Conservation (phyloP, 208 protist species). For the Strigomonas oncopelti region DNA sequence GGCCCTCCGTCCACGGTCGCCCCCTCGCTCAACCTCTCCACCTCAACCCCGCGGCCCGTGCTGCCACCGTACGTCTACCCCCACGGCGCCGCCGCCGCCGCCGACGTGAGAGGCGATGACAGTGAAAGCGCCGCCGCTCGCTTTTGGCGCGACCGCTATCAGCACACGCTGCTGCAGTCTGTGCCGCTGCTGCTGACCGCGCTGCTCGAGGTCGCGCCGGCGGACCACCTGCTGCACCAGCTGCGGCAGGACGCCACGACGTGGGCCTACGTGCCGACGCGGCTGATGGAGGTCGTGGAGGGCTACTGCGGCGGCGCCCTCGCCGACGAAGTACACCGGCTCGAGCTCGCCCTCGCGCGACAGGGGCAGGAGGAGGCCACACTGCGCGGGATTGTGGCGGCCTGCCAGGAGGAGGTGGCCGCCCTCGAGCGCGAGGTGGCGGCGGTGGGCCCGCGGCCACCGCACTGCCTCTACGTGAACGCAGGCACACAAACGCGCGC, state of each 20-base stretch:
- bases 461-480: neutral
- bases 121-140: neutral
- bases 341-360: conserved; percentile 61
- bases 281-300: conserved; percentile 75
- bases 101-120: neutral
- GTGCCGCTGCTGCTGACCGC: conserved; percentile 55
- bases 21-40: neutral
- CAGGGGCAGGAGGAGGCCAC: conserved; percentile 24
- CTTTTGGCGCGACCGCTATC: conserved; percentile 42
- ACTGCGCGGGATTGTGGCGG: neutral
- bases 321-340: conserved; percentile 70
- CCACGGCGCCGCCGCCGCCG: neutral
- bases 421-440: neutral
- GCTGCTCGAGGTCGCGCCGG: conserved; percentile 50
- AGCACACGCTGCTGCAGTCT: conserved; percentile 64
- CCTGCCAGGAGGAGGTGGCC: neutral
- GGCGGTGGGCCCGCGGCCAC: neutral
- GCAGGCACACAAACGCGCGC: neutral
- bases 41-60: neutral
- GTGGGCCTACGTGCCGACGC: conserved; percentile 64
- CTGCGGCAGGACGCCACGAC: conserved; percentile 64
- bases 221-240: conserved; percentile 76
- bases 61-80: too few relatives aligned
- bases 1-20: neutral
- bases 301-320: conserved; percentile 71